Evolutionary conservation across 805 yeast species (phyloP).

Genomic region (Lachancea quebecensis): DNA sequence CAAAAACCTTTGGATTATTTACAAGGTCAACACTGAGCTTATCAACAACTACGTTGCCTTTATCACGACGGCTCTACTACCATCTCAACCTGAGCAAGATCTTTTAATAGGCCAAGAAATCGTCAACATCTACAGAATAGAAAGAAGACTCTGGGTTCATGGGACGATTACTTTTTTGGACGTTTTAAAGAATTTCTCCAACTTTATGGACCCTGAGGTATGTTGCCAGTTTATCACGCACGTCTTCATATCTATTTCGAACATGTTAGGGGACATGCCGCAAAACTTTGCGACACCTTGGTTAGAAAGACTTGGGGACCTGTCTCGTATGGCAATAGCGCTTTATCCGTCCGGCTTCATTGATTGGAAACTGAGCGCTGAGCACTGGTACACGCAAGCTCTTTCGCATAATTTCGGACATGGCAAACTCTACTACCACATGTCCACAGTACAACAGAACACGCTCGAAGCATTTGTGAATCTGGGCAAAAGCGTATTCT

Average conservation of each 20-base stretch:
- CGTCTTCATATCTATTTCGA: constrained; percentile 50
- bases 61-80: constrained; percentile 61
- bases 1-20: constrained; percentile 68
- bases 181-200: constrained; percentile 66
- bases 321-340: constrained; percentile 84
- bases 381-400: constrained; percentile 74
- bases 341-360: constrained; percentile 70
- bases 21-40: constrained; percentile 57
- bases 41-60: constrained; percentile 69
- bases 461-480: constrained; percentile 69
- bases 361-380: constrained; percentile 81
- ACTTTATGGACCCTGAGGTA: constrained; percentile 71
- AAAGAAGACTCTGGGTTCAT: constrained; percentile 77
- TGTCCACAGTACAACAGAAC: constrained; percentile 75
- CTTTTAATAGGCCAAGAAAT: constrained; percentile 54
- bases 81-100: constrained; percentile 49
- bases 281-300: constrained; percentile 40
- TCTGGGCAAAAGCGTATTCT: constrained; percentile 70
- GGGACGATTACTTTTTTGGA: constrained; percentile 78
- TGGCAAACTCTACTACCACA: constrained; percentile 81
- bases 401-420: constrained; percentile 71
- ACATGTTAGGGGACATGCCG: constrained; percentile 35
- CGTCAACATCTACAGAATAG: constrained; percentile 69
- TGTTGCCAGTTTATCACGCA: constrained; percentile 68
- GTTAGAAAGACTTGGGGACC: constrained; percentile 81